Percentiles rank a stretch among this genome's conserved stretches.
phyloP scores from a whole-genome alignment of 306 rosid genomes.

The Trichosanthes truncata region DNA sequence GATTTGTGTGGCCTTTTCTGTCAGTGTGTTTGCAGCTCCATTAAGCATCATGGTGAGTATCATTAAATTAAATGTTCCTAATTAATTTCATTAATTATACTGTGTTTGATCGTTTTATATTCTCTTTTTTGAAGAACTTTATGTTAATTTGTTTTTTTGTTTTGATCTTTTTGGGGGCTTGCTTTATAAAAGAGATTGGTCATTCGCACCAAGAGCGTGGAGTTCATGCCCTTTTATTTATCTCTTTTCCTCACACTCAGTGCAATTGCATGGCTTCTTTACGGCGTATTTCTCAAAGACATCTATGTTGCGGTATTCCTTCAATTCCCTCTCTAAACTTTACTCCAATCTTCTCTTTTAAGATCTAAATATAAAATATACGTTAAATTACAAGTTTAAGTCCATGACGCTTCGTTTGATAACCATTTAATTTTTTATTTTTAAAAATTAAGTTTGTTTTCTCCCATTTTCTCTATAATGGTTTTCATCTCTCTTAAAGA shows the following conservation, averaged over 20 bases:
- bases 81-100: background rate
- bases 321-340: background rate
- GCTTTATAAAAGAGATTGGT: conserved; percentile 47
- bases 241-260: conserved; percentile 83
- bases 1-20: conserved; percentile 70
- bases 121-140: background rate
- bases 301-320: conserved; percentile 73
- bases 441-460: no score
- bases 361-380: no score
- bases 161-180: background rate
- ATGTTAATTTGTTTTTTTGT: background rate
- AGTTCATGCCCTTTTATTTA: conserved; percentile 79
- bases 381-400: no score
- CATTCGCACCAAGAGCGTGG: conserved; percentile 88
- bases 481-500: no score
- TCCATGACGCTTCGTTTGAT: no score
- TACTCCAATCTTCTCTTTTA: no score
- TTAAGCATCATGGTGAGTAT: conserved; percentile 59
- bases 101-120: background rate
- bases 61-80: background rate
- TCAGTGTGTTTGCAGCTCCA: conserved; percentile 84
- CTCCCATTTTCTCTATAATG: no score
- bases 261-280: conserved; percentile 60
- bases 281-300: conserved; percentile 63
- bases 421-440: no score